Conservation (phyloP, 768 basidiomycete genomes). For the Boletus huronensis region DNA sequence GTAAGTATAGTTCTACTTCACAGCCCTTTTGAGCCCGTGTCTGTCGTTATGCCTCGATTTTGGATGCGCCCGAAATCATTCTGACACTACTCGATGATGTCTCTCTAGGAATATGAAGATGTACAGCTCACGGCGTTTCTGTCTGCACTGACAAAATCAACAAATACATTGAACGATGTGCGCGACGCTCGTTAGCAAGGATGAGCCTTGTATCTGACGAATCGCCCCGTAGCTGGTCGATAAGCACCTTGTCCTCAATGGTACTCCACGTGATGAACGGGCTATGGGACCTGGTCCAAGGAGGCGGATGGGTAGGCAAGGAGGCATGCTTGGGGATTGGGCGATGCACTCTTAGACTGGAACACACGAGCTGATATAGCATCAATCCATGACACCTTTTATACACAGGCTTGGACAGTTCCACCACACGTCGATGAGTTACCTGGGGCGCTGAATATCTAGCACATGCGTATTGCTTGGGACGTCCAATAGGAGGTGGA, state of each 20-base stretch:
- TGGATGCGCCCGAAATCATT: not conserved
- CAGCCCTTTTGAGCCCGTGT: not conserved
- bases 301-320: constrained; percentile 49
- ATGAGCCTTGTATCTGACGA: constrained; percentile 2
- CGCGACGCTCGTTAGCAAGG: constrained; percentile 27
- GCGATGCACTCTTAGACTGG: constrained; percentile 42
- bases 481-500: not conserved
- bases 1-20: constrained; percentile 39
- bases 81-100: not conserved
- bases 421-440: not conserved
- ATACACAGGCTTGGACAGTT: not conserved
- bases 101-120: constrained; percentile 85
- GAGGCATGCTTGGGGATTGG: constrained; percentile 52
- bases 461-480: not conserved
- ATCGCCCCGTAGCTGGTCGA: constrained; percentile 58
- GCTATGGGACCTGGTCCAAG: constrained; percentile 42
- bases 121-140: constrained; percentile 90
- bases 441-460: not conserved
- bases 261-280: constrained; percentile 51
- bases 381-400: not conserved
- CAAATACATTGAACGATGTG: constrained; percentile 87
- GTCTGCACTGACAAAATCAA: constrained; percentile 82
- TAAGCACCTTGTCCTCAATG: constrained; percentile 63
- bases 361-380: not conserved
- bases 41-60: not conserved